phyloP scores from a whole-genome alignment of 2,329 filamentous ascomycete species.

The Neonectria neomacrospora region DNA sequence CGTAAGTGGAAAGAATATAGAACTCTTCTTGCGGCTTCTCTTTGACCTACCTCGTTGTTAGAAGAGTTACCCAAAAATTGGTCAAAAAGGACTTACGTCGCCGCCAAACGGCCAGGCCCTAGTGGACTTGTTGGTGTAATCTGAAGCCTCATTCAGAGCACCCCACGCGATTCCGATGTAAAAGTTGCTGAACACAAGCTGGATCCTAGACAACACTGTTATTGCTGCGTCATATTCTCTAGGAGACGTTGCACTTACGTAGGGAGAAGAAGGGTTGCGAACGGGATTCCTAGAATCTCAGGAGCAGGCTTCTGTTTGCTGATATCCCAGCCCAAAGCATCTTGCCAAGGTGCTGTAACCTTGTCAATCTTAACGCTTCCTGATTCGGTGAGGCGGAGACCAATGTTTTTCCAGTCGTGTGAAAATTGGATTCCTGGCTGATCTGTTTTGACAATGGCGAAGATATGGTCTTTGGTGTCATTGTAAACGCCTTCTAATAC shows the following conservation, averaged over 20 bases:
- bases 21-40: constrained; percentile 47
- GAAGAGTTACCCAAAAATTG: background rate
- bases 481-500: constrained; percentile 72
- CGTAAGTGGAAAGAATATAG: constrained; percentile 73
- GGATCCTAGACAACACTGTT: constrained; percentile 55
- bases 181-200: constrained; percentile 73
- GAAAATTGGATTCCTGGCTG: constrained; percentile 68
- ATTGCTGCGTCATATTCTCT: no score
- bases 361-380: constrained; percentile 70
- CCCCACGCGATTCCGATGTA: constrained; percentile 72
- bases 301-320: constrained; percentile 61
- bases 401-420: constrained; percentile 75
- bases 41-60: constrained; percentile 55
- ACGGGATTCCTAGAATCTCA: constrained; percentile 62
- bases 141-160: constrained; percentile 63
- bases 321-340: constrained; percentile 70
- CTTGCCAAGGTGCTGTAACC: constrained; percentile 66
- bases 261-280: constrained; percentile 67
- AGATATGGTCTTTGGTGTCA: constrained; percentile 69
- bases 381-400: constrained; percentile 69
- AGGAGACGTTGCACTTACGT: constrained; percentile 51
- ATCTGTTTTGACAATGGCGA: constrained; percentile 67
- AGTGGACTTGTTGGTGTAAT: constrained; percentile 67
- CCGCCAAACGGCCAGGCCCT: constrained; percentile 73
- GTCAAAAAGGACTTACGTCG: constrained; percentile 55